Conservation (phyloP, 2,329 filamentous ascomycete genomes). For the Cordyceps javanica region DNA sequence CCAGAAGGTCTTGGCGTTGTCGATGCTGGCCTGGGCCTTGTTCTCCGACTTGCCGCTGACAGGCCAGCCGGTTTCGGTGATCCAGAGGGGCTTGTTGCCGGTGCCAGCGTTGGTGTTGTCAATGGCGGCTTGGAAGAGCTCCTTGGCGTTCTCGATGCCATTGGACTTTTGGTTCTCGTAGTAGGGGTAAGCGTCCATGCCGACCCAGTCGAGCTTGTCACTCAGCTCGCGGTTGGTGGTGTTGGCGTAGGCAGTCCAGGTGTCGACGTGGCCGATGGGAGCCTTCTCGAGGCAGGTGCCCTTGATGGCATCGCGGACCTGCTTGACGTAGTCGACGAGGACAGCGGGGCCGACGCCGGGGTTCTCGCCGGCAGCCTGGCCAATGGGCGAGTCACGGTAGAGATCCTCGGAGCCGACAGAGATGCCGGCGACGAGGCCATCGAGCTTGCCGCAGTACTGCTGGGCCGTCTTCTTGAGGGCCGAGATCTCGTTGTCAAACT, state of each 20-base stretch:
- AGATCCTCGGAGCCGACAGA: conserved; percentile 83
- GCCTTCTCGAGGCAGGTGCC: conserved; percentile 53
- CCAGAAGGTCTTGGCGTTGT: conserved; percentile 78
- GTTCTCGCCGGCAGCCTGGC: conserved; percentile 55
- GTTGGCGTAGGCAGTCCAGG: conserved; percentile 77
- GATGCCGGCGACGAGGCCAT: conserved; percentile 67
- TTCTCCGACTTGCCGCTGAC: conserved; percentile 60
- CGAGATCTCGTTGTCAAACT: conserved; percentile 65
- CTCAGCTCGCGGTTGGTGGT: conserved; percentile 64
- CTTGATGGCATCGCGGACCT: conserved; percentile 57
- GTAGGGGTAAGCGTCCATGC: conserved; percentile 81
- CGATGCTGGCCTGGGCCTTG: conserved; percentile 53
- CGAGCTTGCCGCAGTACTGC: conserved; percentile 61
- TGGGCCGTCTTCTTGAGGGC: conserved; percentile 65
- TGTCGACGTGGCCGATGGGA: conserved; percentile 79
- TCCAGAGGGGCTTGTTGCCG: conserved; percentile 68
- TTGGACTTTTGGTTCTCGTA: conserved; percentile 67
- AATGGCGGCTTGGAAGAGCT: conserved; percentile 63
- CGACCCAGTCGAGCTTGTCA: conserved; percentile 67
- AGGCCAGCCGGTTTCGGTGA: conserved; percentile 87
- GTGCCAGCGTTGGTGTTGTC: conserved; percentile 51
- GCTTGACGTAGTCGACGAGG: conserved; percentile 63
- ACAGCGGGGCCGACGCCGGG: conserved; percentile 56
- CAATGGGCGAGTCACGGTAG: conserved; percentile 70
- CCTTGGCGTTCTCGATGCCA: conserved; percentile 55